Percentiles rank a stretch among this genome's conserved stretches.
Conservation (phyloP, 1,284 basidiomycete genomes). For the Ustilago bromivora region DNA sequence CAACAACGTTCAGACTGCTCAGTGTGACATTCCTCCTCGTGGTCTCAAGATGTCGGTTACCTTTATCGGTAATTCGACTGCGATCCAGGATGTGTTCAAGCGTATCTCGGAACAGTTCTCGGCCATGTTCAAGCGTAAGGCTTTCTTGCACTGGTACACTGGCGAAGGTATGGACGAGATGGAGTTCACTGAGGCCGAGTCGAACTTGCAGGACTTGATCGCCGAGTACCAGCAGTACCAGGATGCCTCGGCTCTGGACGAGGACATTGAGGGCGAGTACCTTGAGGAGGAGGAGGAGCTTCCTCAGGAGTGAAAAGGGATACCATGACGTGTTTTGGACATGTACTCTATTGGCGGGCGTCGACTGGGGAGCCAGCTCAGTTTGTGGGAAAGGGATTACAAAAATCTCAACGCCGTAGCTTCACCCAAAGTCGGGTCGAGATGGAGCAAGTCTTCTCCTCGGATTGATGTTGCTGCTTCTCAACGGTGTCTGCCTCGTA, state of each 20-base stretch:
- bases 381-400: not conserved
- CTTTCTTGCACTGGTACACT: conserved; percentile 71
- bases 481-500: conserved; percentile 2
- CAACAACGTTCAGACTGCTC: conserved; percentile 68
- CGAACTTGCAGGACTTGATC: conserved; percentile 69
- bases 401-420: conserved; percentile 13
- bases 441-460: not conserved
- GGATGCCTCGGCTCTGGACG: conserved; percentile 72
- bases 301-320: conserved; percentile 39
- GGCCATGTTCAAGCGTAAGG: conserved; percentile 70
- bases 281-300: conserved; percentile 61
- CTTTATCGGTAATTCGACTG: conserved; percentile 70
- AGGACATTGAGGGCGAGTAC: conserved; percentile 70
- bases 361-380: not conserved
- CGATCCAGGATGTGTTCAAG: conserved; percentile 69
- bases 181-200: conserved; percentile 71
- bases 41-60: conserved; percentile 69
- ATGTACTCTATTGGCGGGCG: conserved; percentile 5
- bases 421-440: conserved; percentile 7
- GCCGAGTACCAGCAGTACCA: conserved; percentile 71
- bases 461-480: not conserved
- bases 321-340: conserved; percentile 1
- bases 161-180: conserved; percentile 71
- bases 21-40: conserved; percentile 68
- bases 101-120: conserved; percentile 69